Evolutionary conservation across 441 rosid species (phyloP).

Genomic region (Rhodomyrtus psidioides): DNA sequence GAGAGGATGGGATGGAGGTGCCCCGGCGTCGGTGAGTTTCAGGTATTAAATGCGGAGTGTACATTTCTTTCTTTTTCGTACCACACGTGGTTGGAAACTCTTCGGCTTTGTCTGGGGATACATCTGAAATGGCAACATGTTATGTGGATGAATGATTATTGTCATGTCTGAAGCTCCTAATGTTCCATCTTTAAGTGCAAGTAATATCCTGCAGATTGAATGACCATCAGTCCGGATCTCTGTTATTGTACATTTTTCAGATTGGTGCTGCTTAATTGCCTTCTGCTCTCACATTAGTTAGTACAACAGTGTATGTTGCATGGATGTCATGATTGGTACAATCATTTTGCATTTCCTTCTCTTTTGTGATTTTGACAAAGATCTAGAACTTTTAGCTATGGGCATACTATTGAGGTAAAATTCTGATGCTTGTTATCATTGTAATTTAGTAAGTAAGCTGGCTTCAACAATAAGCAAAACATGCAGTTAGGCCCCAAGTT

Average conservation of each 20-base stretch:
- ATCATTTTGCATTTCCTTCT: not conserved
- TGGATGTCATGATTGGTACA: not conserved
- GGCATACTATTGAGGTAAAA: not conserved
- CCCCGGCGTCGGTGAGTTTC: constrained; percentile 80
- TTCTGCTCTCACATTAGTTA: not conserved
- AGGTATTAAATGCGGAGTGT: constrained; percentile 35
- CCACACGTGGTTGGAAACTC: not conserved
- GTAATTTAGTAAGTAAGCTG: not conserved
- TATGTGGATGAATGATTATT: not conserved
- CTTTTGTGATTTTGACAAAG: not conserved
- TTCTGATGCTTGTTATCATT: not conserved
- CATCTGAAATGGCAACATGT: not conserved
- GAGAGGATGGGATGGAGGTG: constrained; percentile 72
- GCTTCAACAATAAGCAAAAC: not conserved
- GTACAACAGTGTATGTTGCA: not conserved
- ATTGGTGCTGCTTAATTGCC: not conserved
- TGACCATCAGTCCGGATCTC: not conserved
- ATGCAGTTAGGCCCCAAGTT: not conserved
- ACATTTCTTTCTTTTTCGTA: not conserved
- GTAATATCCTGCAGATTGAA: not conserved
- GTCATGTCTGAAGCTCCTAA: not conserved
- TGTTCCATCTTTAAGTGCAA: not conserved
- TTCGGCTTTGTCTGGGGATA: not conserved
- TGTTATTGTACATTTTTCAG: not conserved
- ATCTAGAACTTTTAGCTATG: not conserved